phyloP scores from a whole-genome alignment of 2,329 filamentous ascomycete genomes.

The Hypoxylon sp. region DNA sequence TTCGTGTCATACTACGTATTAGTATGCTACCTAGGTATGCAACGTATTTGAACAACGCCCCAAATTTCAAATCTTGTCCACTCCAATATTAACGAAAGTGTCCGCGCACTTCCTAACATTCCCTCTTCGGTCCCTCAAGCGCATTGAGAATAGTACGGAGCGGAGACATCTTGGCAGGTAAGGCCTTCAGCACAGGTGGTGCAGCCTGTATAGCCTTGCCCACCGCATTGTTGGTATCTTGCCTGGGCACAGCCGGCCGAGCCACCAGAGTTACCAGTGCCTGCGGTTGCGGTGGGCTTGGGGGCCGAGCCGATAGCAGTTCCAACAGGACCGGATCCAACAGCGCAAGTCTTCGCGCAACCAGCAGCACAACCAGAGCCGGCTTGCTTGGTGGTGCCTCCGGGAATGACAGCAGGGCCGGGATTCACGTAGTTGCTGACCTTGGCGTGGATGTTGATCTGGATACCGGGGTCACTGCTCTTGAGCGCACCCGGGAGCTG shows the following conservation, averaged over 20 bases:
- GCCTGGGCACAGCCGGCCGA: conserved; percentile 53
- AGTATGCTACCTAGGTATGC: conserved; percentile 1
- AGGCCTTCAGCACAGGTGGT: conserved; percentile 57
- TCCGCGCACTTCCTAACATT: neutral
- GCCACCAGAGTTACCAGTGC: conserved; percentile 38
- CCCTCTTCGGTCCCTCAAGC: conserved; percentile 36
- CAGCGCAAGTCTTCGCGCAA: conserved; percentile 59
- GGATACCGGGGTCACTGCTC: conserved; percentile 61
- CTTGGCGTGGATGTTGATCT: conserved; percentile 63
- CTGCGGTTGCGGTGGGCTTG: conserved; percentile 38
- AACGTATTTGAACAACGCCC: conserved; percentile 1
- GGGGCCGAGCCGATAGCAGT: conserved; percentile 48
- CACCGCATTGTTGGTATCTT: conserved; percentile 59
- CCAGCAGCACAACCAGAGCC: conserved; percentile 58
- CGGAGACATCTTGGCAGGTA: conserved; percentile 56
- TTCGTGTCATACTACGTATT: neutral
- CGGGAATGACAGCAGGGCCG: conserved; percentile 60
- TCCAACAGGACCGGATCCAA: conserved; percentile 52
- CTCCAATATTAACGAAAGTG: neutral
- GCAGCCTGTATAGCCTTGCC: conserved; percentile 59
- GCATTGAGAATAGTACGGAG: conserved; percentile 60
- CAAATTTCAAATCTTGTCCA: neutral
- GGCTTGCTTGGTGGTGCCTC: conserved; percentile 59
- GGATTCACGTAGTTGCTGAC: conserved; percentile 60
- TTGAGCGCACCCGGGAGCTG: conserved; percentile 62